These are phyloP conservation scores for Cordyceps pruinosa DNA, from an alignment of 2,329 filamentous ascomycete genomes.

Conservation along the genomic window DNA sequence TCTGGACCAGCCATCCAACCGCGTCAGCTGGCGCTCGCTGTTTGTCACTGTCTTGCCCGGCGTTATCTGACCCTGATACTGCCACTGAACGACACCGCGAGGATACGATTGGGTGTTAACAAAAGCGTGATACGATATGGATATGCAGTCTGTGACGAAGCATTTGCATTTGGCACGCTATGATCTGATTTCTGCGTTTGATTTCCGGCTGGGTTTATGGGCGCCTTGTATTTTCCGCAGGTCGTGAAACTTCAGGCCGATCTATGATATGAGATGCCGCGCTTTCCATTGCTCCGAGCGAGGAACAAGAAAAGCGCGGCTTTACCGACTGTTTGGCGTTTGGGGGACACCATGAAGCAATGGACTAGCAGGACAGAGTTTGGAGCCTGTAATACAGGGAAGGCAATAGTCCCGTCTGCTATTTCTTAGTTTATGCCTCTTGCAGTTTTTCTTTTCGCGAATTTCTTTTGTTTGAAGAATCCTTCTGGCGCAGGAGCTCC, in stretches of 20 bases:
- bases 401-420: neutral
- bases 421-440: neutral
- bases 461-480: neutral
- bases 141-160: neutral
- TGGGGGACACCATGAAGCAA: slow-evolving; percentile 12
- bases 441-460: neutral
- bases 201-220: neutral
- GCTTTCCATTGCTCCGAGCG: neutral
- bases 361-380: slow-evolving; percentile 11
- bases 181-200: slow-evolving; percentile 1
- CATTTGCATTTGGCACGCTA: neutral
- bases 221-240: neutral
- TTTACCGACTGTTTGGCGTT: neutral
- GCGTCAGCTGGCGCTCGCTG: neutral
- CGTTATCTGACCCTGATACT: neutral
- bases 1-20: no score
- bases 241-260: neutral
- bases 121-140: neutral
- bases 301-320: neutral
- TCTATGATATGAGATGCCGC: neutral
- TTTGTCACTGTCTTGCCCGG: neutral
- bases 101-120: neutral
- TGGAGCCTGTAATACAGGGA: slow-evolving; percentile 5
- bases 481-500: neutral
- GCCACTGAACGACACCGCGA: neutral